phyloP scores from a whole-genome alignment of 192 early-diverging fungal genomes.

The Phlyctochytrium bullatum region DNA sequence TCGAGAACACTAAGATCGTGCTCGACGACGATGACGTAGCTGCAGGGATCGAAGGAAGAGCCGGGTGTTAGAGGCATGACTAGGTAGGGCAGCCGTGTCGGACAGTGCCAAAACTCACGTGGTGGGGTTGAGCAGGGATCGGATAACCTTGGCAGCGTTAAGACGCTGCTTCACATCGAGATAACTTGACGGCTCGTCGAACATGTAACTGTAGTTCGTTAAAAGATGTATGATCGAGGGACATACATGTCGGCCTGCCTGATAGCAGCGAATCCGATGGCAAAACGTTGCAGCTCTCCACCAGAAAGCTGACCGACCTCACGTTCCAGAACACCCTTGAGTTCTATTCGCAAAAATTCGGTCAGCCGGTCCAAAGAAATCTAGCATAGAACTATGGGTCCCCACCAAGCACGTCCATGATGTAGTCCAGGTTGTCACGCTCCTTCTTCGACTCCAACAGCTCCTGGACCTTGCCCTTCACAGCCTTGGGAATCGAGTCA shows the following conservation, averaged over 20 bases:
- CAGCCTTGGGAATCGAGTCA: slow-evolving; percentile 79
- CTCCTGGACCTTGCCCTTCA: slow-evolving; percentile 74
- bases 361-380: background rate
- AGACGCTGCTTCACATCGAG: slow-evolving; percentile 99
- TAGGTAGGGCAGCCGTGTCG: no score
- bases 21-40: slow-evolving; percentile 95
- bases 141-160: slow-evolving; percentile 91
- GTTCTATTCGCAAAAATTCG: slow-evolving; percentile 62
- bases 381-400: no score
- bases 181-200: slow-evolving; percentile 97
- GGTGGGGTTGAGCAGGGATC: slow-evolving; percentile 68
- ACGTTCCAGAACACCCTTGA: slow-evolving; percentile 80
- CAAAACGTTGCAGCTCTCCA: slow-evolving; percentile 86
- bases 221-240: slow-evolving; percentile 1
- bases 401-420: slow-evolving; percentile 70
- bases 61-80: no score
- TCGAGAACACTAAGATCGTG: slow-evolving; percentile 98
- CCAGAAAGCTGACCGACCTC: slow-evolving; percentile 21
- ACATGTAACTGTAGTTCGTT: slow-evolving; percentile 75
- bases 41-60: no score
- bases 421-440: slow-evolving; percentile 66
- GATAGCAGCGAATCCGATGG: slow-evolving; percentile 82
- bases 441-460: slow-evolving; percentile 72
- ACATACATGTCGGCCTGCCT: slow-evolving; percentile 83
- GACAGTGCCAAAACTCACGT: slow-evolving; percentile 31